phyloP scores from a whole-genome alignment of 192 early-diverging fungal genomes.

The Coemansia brasiliensis region DNA sequence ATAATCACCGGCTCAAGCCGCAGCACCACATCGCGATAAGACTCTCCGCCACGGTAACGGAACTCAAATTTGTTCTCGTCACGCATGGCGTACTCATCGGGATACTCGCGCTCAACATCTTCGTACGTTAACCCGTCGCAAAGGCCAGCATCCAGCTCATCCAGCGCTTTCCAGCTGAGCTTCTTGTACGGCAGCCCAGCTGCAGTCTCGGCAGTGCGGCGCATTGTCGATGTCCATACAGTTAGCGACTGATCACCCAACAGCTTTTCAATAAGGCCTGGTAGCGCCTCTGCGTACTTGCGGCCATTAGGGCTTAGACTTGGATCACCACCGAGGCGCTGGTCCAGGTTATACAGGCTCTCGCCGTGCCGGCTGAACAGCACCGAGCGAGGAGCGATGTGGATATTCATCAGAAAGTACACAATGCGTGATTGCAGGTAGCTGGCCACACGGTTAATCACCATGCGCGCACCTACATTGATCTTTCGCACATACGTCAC shows the following conservation, averaged over 20 bases:
- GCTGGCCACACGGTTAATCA: conserved; percentile 93
- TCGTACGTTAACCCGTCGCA: conserved; percentile 99
- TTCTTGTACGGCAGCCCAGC: conserved; percentile 80
- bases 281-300: conserved; percentile 82
- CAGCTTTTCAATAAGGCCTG: conserved; percentile 73
- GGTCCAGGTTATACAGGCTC: conserved; percentile 87
- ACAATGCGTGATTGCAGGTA: conserved; percentile 96
- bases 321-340: conserved; percentile 95
- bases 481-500: conserved; percentile 91
- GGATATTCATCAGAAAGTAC: conserved; percentile 99
- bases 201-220: conserved; percentile 90
- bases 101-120: conserved; percentile 91
- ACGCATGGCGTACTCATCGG: conserved; percentile 90
- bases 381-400: conserved; percentile 91
- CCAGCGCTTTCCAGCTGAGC: conserved; percentile 95
- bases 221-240: conserved; percentile 97
- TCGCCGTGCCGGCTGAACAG: conserved; percentile 95
- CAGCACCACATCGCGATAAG: conserved; percentile 95
- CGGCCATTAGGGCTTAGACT: conserved; percentile 82
- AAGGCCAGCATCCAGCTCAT: conserved; percentile 95
- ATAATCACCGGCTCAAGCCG: conserved; percentile 98
- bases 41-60: conserved; percentile 80
- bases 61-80: conserved; percentile 98
- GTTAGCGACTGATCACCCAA: conserved; percentile 76
- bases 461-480: conserved; percentile 87